A percentile compares a stretch with the other conserved stretches of the same genome.
phyloP scores from a whole-genome alignment of 371 early-diverging fungal species.

The Gilbertella persicaria region DNA sequence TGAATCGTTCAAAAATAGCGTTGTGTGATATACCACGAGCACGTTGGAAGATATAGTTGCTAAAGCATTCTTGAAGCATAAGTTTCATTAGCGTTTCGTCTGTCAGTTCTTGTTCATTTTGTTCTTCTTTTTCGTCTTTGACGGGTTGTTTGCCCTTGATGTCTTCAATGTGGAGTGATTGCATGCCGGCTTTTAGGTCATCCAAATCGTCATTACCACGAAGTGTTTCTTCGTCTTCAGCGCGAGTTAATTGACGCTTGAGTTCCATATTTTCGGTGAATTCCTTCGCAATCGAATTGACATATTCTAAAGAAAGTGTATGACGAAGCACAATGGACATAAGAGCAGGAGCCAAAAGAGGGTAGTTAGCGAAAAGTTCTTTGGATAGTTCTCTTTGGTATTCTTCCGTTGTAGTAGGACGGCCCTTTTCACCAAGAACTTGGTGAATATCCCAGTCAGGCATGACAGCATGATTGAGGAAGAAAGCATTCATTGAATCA shows the following conservation, averaged over 20 bases:
- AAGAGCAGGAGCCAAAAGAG: slow-evolving; percentile 32
- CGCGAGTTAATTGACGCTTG: neutral
- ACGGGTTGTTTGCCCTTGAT: neutral
- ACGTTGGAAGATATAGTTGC: slow-evolving; percentile 7
- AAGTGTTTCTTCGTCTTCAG: slow-evolving; percentile 5
- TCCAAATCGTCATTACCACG: neutral
- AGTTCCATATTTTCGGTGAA: slow-evolving; percentile 5
- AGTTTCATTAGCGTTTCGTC: neutral
- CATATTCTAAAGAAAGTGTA: slow-evolving; percentile 26
- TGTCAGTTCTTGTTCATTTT: neutral
- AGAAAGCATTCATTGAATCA: slow-evolving; percentile 13
- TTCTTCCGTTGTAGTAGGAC: neutral
- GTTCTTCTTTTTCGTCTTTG: neutral
- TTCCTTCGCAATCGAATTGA: slow-evolving; percentile 16
- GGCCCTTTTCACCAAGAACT: slow-evolving; percentile 9
- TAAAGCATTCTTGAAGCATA: slow-evolving; percentile 2
- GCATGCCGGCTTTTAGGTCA: neutral
- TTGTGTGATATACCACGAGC: slow-evolving; percentile 11
- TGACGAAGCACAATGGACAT: slow-evolving; percentile 35
- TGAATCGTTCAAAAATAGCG: slow-evolving; percentile 1
- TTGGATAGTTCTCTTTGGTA: neutral
- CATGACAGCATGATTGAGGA: slow-evolving; percentile 22
- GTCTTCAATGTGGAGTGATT: neutral
- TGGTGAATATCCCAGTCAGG: slow-evolving; percentile 27
- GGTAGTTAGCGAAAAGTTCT: slow-evolving; percentile 18